These are phyloP conservation scores for Claviceps pusilla DNA, from an alignment of 2,329 filamentous ascomycete genomes.

Conservation along the genomic window DNA sequence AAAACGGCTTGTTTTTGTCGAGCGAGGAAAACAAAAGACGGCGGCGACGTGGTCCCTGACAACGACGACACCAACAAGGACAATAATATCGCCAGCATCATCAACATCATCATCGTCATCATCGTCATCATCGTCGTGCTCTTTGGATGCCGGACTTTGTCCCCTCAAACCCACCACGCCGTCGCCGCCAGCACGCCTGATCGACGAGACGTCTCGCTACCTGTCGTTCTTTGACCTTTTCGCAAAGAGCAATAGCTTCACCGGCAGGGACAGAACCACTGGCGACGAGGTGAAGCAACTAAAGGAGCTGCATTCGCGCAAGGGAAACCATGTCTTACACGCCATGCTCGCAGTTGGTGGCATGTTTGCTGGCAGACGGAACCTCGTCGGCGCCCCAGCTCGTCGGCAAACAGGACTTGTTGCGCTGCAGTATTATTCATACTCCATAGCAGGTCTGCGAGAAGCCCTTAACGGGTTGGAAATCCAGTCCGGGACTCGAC, in stretches of 20 bases:
- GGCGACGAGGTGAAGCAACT: conserved; percentile 12
- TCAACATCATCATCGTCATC: neutral
- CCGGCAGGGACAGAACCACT: neutral
- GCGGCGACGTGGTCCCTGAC: neutral
- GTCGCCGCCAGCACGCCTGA: conserved; percentile 2
- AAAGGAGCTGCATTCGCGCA: conserved; percentile 5
- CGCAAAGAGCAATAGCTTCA: conserved; percentile 15
- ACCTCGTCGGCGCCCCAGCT: neutral
- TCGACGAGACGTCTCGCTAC: conserved; percentile 6
- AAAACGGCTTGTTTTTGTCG: conserved; percentile 11
- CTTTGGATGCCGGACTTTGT: neutral
- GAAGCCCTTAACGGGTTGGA: conserved; percentile 5
- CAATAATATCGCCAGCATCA: neutral
- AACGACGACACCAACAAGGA: neutral
- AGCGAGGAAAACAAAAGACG: conserved; percentile 7
- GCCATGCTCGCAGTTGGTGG: conserved; percentile 17
- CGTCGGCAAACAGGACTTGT: neutral
- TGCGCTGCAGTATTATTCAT: conserved; percentile 14
- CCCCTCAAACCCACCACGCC: neutral
- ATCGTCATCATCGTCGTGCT: neutral
- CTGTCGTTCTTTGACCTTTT: conserved; percentile 15
- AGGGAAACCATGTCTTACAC: conserved; percentile 9
- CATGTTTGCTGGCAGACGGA: neutral
- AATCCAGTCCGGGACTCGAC: neutral
- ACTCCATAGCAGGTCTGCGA: conserved; percentile 12